Evolutionary conservation across 306 rosid species (phyloP), one percentile per base, ranked within the genome.

Genomic region (Oxytropis ochrocephala): DNA sequence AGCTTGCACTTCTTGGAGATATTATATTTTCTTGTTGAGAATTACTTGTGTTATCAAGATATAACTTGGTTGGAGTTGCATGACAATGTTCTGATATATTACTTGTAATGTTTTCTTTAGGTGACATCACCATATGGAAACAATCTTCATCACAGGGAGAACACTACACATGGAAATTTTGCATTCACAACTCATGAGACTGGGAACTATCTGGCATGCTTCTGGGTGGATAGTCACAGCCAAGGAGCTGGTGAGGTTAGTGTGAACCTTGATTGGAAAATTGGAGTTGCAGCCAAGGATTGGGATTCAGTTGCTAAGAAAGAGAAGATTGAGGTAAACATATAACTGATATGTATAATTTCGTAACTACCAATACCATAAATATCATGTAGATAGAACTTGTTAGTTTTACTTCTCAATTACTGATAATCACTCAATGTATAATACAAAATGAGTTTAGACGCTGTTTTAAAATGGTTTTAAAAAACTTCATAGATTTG

Each of bases 261-360:
- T 74, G 78, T 94, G 52, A 87, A 87, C 81, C 83, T 94, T 76
- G 99, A 94, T 68, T 91, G 99, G 99, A 94, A 75, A 89, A 91
- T 87, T 11, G 99, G 99, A 53, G 78, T 94, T 78, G 97, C 95
- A 13, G 95, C 99, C 21, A 91, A 87, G 83, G 99, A 94, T 79
- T 94, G 99, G 99, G 99, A 91, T 51, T 78, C 99, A 8, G 97
- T 94, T 55, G 99, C 99, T 32, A 94, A 77, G 78, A 91, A 88
- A 69, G 99, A 94, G 80, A 94, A 91, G 88, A 82, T 94, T 62
- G 97, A 88, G 91, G 99, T 91, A 58, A 75, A 69, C 57, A 27
- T 63, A 54, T 19, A 0, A 43, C 24, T 19, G 49, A 50, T 65
- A 30, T 43, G 36, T 48, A 64, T 32, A 33, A 63, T 36, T 52